Base-by-base conservation (phyloP, 1,284 basidiomycete genomes). In the Cutaneotrichosporon mucoides region DNA sequence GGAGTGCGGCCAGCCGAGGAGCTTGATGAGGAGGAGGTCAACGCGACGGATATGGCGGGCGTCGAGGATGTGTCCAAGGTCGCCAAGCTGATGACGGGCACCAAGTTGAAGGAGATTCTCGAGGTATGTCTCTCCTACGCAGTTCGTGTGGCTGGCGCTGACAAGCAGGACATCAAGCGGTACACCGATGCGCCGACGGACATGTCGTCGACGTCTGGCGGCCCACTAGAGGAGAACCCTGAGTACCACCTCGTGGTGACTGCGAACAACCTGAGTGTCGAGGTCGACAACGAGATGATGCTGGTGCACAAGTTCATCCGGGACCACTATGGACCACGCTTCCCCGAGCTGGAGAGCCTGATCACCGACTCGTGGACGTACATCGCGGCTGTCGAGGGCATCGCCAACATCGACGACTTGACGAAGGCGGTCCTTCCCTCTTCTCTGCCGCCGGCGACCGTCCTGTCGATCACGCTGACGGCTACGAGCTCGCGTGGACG, bases 241-340 rank as follows among this genome's bases (percentile, higher is more conserved):
- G 96, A 99, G 77, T 99, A 99, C 79, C 86, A 88, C 62, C 83
- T 99, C 60, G 98, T 99, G 69, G 96, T 99, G 3, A 87, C 91
- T 67, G 92, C 95, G 11, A 99, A 99, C 81, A 99, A 99, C 79
- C 82, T 98, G 61, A 93, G 93, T 1, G 96, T 99, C 15, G 96
- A 99, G 69, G 88, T 99, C 1, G 96, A 99, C 78, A 99, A 99
- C 70, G 96, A 99, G 77, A 91, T 97, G 59, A 82, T 99, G 60
- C 83, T 99, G 34, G 94, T 98, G 1, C 92, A 99, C 82, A 99
- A 99, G 88, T 99, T 97, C 82, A 96, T 99, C 71, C 88, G 96
- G 66, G 96, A 99, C 73, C 95, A 98, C 79, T 99, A 99, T 76
- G 86, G 89, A 1, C 85, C 90, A 24, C 91, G 94, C 65, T 99